Conservation (phyloP, 306 rosid species). For the Benincasa hispida region DNA sequence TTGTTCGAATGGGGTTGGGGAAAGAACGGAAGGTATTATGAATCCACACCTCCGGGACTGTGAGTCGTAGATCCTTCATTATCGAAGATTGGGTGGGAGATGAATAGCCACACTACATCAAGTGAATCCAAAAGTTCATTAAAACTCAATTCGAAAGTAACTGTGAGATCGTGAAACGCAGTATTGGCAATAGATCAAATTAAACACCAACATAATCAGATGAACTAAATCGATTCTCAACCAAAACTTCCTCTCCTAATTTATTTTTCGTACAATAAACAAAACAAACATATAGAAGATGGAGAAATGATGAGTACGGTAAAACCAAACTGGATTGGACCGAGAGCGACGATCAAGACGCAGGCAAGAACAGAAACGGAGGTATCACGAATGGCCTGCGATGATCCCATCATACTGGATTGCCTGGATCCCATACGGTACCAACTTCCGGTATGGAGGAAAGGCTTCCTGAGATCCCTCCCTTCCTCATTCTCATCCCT, state of each 20-base stretch:
- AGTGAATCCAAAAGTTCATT: background rate
- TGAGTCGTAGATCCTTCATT: conserved; percentile 41
- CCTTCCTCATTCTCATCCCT: conserved; percentile 46
- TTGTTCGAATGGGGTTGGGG: background rate
- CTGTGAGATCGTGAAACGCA: background rate
- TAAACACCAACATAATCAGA: background rate
- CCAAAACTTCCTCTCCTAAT: background rate
- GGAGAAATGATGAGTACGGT: conserved; percentile 19
- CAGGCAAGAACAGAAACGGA: conserved; percentile 69
- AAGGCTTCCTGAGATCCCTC: conserved; percentile 62
- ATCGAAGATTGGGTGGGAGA: conserved; percentile 67
- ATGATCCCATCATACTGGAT: conserved; percentile 43
- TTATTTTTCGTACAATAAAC: background rate
- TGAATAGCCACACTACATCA: conserved; percentile 54
- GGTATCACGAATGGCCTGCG: conserved; percentile 53
- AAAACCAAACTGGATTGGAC: conserved; percentile 84
- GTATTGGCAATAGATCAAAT: background rate
- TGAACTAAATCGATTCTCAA: background rate
- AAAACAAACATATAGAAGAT: background rate
- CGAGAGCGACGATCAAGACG: conserved; percentile 73
- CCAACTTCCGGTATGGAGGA: conserved; percentile 84
- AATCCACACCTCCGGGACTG: conserved; percentile 53
- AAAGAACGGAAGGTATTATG: background rate
- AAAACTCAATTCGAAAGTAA: background rate
- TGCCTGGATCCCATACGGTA: conserved; percentile 70